A percentile compares a stretch with the other conserved stretches of the same genome.
phyloP scores from a whole-genome alignment of 441 rosid species.

The Viola pubescens region DNA sequence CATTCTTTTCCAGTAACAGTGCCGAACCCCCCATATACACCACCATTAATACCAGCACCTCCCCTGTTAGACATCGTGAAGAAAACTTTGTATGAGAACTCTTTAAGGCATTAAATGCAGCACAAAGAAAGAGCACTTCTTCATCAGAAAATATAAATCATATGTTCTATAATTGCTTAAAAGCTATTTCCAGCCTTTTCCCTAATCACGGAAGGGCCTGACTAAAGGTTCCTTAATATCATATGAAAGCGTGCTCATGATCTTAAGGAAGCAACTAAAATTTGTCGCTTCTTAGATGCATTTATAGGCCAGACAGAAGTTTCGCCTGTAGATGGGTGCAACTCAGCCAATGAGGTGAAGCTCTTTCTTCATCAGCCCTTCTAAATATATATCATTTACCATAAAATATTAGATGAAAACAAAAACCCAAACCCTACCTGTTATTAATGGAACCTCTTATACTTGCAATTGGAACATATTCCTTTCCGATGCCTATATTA shows the following conservation, averaged over 20 bases:
- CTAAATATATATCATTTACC: neutral
- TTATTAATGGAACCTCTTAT: constrained; percentile 58
- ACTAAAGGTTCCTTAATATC: no score
- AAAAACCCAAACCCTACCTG: constrained; percentile 44
- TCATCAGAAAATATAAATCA: constrained; percentile 1
- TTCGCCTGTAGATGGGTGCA: no score
- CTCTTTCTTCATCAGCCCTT: no score
- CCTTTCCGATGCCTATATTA: constrained; percentile 60
- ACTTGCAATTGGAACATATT: constrained; percentile 75
- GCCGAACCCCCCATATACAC: constrained; percentile 74
- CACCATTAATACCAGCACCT: constrained; percentile 80
- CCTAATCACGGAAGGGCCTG: no score
- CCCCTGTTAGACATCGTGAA: constrained; percentile 60
- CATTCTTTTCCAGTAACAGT: constrained; percentile 87
- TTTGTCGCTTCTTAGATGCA: no score
- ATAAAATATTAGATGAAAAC: constrained; percentile 4
- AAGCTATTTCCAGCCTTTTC: neutral
- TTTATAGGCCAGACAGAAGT: no score
- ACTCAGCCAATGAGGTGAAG: no score
- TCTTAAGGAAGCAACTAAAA: no score
- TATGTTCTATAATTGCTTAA: constrained; percentile 1
- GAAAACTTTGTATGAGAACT: constrained; percentile 6
- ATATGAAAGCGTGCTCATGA: no score
- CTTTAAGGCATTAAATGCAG: neutral
- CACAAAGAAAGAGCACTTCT: neutral